Percentiles rank a stretch among this genome's conserved stretches.
phyloP scores from a whole-genome alignment of 2,329 filamentous ascomycete genomes.

The Dactylellina haptotyla region DNA sequence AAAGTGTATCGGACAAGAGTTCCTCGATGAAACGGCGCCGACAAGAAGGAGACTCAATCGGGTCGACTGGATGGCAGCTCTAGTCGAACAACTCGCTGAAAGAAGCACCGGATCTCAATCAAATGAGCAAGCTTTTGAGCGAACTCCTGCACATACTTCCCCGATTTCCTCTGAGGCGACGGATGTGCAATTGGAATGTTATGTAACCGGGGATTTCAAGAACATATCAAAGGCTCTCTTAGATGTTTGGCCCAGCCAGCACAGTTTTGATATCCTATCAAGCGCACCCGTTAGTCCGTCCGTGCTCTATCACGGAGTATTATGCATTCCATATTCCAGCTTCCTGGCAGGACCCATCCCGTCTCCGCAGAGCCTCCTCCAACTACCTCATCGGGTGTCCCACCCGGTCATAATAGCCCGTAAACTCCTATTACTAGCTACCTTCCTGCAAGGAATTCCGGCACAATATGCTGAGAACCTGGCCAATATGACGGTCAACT shows the following conservation, averaged over 20 bases:
- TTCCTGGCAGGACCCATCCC: conserved; percentile 51
- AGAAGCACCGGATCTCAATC: conserved; percentile 64
- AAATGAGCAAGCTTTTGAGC: no score
- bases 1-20: conserved; percentile 66
- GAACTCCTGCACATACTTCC: conserved; percentile 58
- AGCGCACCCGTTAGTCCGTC: conserved; percentile 59
- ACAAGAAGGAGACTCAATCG: conserved; percentile 63
- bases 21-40: conserved; percentile 61
- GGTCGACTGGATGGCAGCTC: no score
- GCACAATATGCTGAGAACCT: conserved; percentile 55
- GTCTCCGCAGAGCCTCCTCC: conserved; percentile 60
- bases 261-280: conserved; percentile 58
- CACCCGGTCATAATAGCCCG: conserved; percentile 67
- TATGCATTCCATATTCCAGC: conserved; percentile 60
- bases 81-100: conserved; percentile 65
- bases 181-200: conserved; percentile 4
- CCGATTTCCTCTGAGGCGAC: neutral
- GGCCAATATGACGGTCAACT: conserved; percentile 1
- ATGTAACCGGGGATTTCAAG: conserved; percentile 46
- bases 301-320: conserved; percentile 60
- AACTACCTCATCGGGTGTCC: conserved; percentile 60
- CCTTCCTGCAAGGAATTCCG: conserved; percentile 64
- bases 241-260: conserved; percentile 61
- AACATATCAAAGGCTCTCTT: conserved; percentile 60
- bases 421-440: conserved; percentile 64